Evolutionary conservation across 2,329 filamentous ascomycete genomes (phyloP), one percentile per base, ranked within the genome.

Genomic region (Nemania sp.): DNA sequence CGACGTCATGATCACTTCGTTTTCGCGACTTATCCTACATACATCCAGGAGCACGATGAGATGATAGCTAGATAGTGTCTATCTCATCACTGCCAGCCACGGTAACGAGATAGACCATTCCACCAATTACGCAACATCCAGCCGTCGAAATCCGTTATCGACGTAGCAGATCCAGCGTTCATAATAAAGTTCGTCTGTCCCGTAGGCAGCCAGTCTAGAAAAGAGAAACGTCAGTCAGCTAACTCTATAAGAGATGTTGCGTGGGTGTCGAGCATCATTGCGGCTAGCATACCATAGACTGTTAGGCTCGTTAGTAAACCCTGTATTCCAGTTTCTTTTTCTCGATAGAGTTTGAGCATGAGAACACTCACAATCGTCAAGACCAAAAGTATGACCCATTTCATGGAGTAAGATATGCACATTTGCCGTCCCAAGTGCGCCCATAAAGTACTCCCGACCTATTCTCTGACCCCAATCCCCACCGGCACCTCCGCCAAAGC

Each of bases 91-190:
- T 64, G 54, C 62, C 62, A 64, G 22, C 62, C 62, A 7, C 62
- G 54, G 43, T 64, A 32, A 43, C 62, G 54, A 24, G 54, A 58
- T 7, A 64, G 29, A 5, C 45, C 53, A n/a, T 64, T 57, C 61
- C 61, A 64, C 61, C 61, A 64, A n/a, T 64, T 64, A 6, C 61
- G 61, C 24, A 64, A 20, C 61, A 64, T 64, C 61, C 61, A 64
- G 53, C 61, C 61, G 15, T 64, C 61, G n/a, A 64, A 64, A 52
- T 64, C 61, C 2, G 61, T 64, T 2, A 64, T 64, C 5, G 45
- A 53, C 3, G 43, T 52, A 29, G 61, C 26, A 3, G 61, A 64
- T 4, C 61, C 61, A 8, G 53, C 53, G 22, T 51, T 51, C 61
- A 64, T 64, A 8, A 64, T 64, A 24, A 64, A 64, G 32, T 57